phyloP scores from a whole-genome alignment of 116 monocot species.

The Posidonia oceanica region DNA sequence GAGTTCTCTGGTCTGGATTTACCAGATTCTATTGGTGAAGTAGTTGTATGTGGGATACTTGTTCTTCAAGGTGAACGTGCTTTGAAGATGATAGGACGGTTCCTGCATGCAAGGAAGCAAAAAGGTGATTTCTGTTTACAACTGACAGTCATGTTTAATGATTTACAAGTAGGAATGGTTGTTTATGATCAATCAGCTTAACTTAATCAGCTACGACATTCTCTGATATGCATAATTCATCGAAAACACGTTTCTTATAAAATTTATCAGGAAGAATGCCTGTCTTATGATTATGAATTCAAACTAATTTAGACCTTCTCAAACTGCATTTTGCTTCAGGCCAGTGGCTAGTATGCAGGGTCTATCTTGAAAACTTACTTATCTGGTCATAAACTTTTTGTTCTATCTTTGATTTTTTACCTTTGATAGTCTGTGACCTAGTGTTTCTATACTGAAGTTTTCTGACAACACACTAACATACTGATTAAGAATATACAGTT shows the following conservation, averaged over 20 bases:
- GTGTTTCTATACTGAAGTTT: too few relatives aligned
- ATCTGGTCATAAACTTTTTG: too few relatives aligned
- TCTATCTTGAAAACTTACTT: too few relatives aligned
- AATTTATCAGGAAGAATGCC: not conserved
- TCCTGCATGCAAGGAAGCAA: slow-evolving; percentile 61
- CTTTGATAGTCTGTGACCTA: too few relatives aligned
- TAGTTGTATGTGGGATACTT: slow-evolving; percentile 68
- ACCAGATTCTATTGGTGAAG: slow-evolving; percentile 89
- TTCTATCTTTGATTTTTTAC: too few relatives aligned
- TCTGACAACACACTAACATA: too few relatives aligned
- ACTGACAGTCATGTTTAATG: not conserved
- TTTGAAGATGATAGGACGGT: slow-evolving; percentile 59
- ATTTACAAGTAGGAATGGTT: not conserved
- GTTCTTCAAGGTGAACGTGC: slow-evolving; percentile 82
- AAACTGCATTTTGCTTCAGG: too few relatives aligned
- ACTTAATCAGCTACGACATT: too few relatives aligned
- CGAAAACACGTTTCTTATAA: not conserved
- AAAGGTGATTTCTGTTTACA: slow-evolving; percentile 42
- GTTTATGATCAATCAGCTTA: not conserved
- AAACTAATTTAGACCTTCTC: too few relatives aligned
- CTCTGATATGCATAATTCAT: not conserved
- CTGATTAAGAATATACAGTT: too few relatives aligned
- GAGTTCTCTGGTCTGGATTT: slow-evolving; percentile 89
- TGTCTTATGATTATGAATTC: too few relatives aligned
- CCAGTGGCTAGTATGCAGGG: too few relatives aligned